Percentiles rank a stretch among this genome's conserved stretches.
phyloP scores from a whole-genome alignment of 345 rosid genomes.

The Eutrema heterophyllum region DNA sequence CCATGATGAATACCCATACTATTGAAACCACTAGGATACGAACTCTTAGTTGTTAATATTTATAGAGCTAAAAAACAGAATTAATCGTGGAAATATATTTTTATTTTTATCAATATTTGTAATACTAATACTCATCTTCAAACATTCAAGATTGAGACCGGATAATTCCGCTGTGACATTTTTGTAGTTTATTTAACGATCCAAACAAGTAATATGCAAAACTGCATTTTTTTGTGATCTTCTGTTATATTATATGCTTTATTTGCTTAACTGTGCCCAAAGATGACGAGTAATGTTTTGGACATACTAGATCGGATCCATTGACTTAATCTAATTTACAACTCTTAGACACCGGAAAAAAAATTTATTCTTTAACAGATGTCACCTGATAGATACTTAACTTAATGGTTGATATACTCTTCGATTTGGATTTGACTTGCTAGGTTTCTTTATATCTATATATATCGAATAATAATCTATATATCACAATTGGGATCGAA shows the following conservation, averaged over 20 bases:
- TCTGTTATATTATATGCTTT: neutral
- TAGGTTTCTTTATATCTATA: neutral
- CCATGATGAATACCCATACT: no score
- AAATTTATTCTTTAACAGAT: no score
- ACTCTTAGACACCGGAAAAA: no score
- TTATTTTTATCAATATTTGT: neutral
- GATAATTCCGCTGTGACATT: neutral
- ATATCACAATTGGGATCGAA: neutral
- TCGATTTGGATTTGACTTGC: conserved; percentile 5
- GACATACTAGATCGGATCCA: conserved; percentile 8
- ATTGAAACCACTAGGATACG: no score
- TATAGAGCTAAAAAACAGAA: neutral
- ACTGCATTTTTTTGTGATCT: neutral
- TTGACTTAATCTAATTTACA: conserved; percentile 11
- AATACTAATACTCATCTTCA: neutral
- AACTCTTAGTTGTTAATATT: no score
- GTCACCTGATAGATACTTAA: no score
- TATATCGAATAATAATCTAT: no score
- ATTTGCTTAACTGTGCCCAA: neutral
- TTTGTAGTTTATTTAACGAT: neutral
- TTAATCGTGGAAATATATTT: neutral
- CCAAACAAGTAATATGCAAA: neutral
- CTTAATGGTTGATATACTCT: no score
- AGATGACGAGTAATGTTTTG: conserved; percentile 14
- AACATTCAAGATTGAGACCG: neutral